These are phyloP conservation scores for Ailanthus altissimus DNA, from an alignment of 345 rosid species.

Conservation along the genomic window DNA sequence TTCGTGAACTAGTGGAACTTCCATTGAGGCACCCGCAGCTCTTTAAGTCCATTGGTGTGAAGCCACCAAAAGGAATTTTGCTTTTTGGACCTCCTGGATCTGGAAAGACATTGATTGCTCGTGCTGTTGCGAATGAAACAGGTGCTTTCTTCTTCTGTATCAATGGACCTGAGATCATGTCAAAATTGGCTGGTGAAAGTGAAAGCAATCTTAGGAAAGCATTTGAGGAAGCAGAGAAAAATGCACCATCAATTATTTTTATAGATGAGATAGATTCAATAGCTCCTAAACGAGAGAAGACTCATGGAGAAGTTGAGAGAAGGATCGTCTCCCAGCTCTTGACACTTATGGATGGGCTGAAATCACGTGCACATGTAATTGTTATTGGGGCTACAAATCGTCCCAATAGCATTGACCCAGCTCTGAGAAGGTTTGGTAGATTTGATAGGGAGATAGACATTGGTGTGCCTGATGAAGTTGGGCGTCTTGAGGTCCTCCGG, in stretches of 20 bases:
- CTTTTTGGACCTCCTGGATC: conserved; percentile 90
- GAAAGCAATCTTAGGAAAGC: conserved; percentile 98
- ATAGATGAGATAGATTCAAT: conserved; percentile 94
- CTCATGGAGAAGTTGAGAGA: conserved; percentile 96
- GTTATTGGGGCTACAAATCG: conserved; percentile 99
- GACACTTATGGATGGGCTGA: conserved; percentile 94
- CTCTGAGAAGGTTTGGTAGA: conserved; percentile 92
- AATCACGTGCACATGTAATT: conserved; percentile 89
- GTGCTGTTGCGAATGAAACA: conserved; percentile 96
- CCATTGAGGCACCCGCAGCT: conserved; percentile 94
- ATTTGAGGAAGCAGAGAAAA: conserved; percentile 96
- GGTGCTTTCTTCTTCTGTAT: conserved; percentile 97
- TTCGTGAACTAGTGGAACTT: conserved; percentile 90
- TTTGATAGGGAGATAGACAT: conserved; percentile 94
- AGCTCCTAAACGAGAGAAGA: conserved; percentile 97
- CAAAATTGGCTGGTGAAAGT: conserved; percentile 97
- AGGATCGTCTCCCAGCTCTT: conserved; percentile 94
- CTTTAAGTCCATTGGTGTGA: conserved; percentile 96
- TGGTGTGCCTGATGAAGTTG: conserved; percentile 96
- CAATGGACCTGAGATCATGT: conserved; percentile 97
- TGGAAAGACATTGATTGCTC: conserved; percentile 89
- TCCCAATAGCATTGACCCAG: conserved; percentile 94
- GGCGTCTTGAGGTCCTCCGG: conserved; percentile 98
- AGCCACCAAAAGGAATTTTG: conserved; percentile 94
- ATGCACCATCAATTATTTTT: conserved; percentile 93